phyloP scores from a whole-genome alignment of 2,329 filamentous ascomycete genomes.

The Ilyonectria sp. region DNA sequence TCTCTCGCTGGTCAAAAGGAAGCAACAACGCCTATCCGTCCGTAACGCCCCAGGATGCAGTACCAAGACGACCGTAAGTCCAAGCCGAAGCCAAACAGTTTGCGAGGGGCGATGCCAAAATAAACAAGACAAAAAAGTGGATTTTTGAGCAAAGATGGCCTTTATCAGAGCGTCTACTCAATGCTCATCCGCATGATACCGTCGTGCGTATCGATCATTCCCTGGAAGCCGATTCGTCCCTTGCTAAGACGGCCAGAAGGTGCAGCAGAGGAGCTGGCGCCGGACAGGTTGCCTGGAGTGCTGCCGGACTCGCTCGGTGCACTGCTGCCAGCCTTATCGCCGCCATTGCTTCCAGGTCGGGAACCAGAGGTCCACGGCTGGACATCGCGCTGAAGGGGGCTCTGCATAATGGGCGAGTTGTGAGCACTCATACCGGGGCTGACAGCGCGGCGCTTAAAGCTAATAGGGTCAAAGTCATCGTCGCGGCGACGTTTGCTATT shows the following conservation, averaged over 20 bases:
- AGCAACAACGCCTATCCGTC: conserved; percentile 30
- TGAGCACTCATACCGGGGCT: conserved; percentile 92
- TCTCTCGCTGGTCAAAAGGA: background rate
- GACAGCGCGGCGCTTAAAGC: conserved; percentile 92
- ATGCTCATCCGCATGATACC: conserved; percentile 98
- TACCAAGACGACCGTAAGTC: conserved; percentile 13
- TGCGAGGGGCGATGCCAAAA: background rate
- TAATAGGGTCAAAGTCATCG: conserved; percentile 89
- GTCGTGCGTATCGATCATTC: conserved; percentile 96
- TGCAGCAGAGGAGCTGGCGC: conserved; percentile 52
- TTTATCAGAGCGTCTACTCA: conserved; percentile 68
- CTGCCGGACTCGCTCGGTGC: conserved; percentile 68
- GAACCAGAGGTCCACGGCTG: conserved; percentile 83
- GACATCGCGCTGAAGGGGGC: conserved; percentile 81
- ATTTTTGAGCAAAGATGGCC: background rate
- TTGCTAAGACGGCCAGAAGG: conserved; percentile 66
- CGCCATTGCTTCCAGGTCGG: conserved; percentile 74
- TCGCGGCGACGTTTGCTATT: conserved; percentile 89
- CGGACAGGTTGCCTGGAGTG: conserved; percentile 48
- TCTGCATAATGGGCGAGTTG: conserved; percentile 90
- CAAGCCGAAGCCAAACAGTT: conserved; percentile 4
- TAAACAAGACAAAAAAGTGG: background rate
- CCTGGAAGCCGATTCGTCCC: conserved; percentile 84
- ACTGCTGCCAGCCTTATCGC: conserved; percentile 65
- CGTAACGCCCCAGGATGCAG: conserved; percentile 43